Base-by-base conservation (phyloP, 371 early-diverging fungal species). In the Mucor saturninus region DNA sequence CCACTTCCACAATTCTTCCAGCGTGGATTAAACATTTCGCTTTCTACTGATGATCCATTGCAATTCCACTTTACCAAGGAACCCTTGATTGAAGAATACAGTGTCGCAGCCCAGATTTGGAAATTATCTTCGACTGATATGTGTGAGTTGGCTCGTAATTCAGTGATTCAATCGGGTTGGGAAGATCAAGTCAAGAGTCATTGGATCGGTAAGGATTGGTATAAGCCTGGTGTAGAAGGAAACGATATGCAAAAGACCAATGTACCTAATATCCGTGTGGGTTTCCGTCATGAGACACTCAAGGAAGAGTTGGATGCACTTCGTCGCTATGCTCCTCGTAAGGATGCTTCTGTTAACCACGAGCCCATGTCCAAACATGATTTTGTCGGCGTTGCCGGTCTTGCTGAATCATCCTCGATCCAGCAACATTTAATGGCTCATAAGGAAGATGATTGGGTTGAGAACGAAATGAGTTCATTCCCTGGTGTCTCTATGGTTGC, bases 31-130 rank as follows among this genome's bases (percentile, higher is more conserved):
- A 98, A 98, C 68, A 93, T 99, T 15, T 93, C 93, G 10, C 78
- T 99, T 35, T 96, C 97, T 6, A 98, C 98, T 1, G 99, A 99
- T 75, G 99, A 99, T 79, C 99, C 99, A 6, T 74, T 99, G 35
- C 99, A 99, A 77, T 98, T 99, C 84, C 99, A 99, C 67, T 98
- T 94, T 64, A 98, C 98, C 13, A 94, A 95, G 72, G 99, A 99
- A 75, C 99, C 99, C 1, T 74, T 99, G 69, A 99, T 98, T 74
- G 99, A 99, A 73, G 99, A 99, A 73, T 99, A 98, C 80, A 95
- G 95, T 69, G 95, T 98, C 0, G 98, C 97, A 3, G 93, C 98
- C 21, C 98, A 95, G 88, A 98, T 99, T 62, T 99, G 96, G 95
- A 98, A 97, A 71, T 73, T 97, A 39, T 93, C 95, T 6, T 80